Evolutionary conservation across 2,329 filamentous ascomycete species (phyloP), one percentile per base, ranked within the genome.

Genomic region (Penicillium sp.): DNA sequence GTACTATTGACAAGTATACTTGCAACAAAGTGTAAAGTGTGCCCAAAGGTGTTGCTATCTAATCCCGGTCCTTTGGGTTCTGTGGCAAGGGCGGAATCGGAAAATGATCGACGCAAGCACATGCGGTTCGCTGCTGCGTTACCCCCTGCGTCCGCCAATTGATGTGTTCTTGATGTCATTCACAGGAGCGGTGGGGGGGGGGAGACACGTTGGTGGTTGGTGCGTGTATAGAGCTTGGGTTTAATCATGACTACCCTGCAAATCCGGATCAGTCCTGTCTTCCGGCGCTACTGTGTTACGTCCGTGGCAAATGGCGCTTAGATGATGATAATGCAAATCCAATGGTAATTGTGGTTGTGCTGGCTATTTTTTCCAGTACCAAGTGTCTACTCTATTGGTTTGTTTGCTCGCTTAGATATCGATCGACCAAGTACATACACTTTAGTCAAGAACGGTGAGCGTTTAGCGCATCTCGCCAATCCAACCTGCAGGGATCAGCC

Each of bases 401-500:
- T 22, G 22, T 22, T 22, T 31, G 16, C 9, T 41, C 39, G 39
- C 39, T 41, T 41, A 48, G 26, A 48, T 48, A 33, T 33, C 11
- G 27, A 48, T 33, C 27, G 27, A 5, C 27, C 19, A 8, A 35
- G 27, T 48, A 48, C 24, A 19, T 39, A 39, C 7, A 19, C 16
- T 16, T 5, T 24, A 37, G 19, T 29, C 21, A 39, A 16, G 33
- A 50, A 50, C 48, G 48, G 48, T 50, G 48, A 50, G 48, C 48
- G 48, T 50, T 50, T 50, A 37, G 33, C 33, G 48, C 33, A 50
- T 50, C 46, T 29, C 29, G 31, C 31, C 29, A 48, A 19, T 48
- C 29, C 47, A 33, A 41, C 33, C 35, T 57, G 56, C 57, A 59
- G 52, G 46, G 59, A 65, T 64, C 61, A 58, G 29, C 57, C 47